A percentile compares a stretch with the other conserved stretches of the same genome.
Evolutionary conservation across 495 filamentous ascomycete genomes (phyloP).

Genomic region (Aspergillus avenaceus): DNA sequence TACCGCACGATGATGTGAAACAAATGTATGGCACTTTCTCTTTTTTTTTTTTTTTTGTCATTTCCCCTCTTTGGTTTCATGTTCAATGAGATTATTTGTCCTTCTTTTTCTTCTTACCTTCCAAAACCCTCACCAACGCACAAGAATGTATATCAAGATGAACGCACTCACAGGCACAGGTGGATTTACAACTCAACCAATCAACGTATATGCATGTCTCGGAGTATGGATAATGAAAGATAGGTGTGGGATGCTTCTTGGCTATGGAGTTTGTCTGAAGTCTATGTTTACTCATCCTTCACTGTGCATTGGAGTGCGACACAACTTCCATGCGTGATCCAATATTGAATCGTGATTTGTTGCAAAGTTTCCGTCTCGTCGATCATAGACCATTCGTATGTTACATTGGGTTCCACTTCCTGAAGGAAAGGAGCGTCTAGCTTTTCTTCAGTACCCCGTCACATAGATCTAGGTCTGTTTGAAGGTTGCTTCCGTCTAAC

Average conservation of each 20-base stretch:
- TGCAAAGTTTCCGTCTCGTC: neutral
- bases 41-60: neutral
- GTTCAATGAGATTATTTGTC: neutral
- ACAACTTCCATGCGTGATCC: neutral
- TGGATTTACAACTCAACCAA: neutral
- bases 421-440: neutral
- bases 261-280: neutral
- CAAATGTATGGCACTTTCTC: neutral
- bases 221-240: neutral
- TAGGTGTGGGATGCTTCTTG: neutral
- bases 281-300: neutral
- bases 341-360: neutral
- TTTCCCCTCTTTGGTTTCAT: neutral
- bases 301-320: neutral
- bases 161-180: neutral
- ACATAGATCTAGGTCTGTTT: neutral
- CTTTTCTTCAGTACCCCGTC: neutral
- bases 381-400: neutral
- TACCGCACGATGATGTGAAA: conserved; percentile 45
- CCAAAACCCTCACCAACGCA: too few relatives aligned
- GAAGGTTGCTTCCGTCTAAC: neutral
- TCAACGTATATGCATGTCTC: neutral
- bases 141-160: neutral
- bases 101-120: neutral
- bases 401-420: neutral